Evolutionary conservation across 2,329 filamentous ascomycete species (phyloP), one percentile per base, ranked within the genome.

Genomic region (Aspergillus sergii): DNA sequence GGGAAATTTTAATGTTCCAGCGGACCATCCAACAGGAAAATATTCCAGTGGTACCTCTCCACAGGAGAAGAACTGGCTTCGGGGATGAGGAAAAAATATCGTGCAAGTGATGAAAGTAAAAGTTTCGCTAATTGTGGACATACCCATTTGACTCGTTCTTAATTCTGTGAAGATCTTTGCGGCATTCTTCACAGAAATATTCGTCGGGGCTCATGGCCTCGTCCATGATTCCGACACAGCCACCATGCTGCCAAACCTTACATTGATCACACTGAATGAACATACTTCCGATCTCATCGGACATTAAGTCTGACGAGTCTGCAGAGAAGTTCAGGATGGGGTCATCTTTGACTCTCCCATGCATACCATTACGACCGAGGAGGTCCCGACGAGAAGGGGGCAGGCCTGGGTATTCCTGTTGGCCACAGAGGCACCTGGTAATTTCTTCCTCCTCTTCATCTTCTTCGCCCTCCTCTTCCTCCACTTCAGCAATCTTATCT

Each of bases 181-280:
- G 89, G 80, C 95, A 99, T 78, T 93, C 87, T 81, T 99, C 95
- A 80, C 95, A 99, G 76, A 95, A 99, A 82, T 99, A 99, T 78
- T 98, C 94, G 60, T 98, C 94, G 11, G 95, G 95, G 68, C 92
- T 94, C 76, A 91, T 90, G 70, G 92, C 90, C 79, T 97, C 94
- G 70, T 95, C 95, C 82, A 96, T 93, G 73, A 99, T 97, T 64
- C 95, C 94, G 64, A 99, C 94, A 75, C 95, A 99, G 64, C 94
- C 94, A 72, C 95, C 95, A 77, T 99, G 95, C 78, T 99, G 95
- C 95, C 94, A 99, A 67, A 98, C 95, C 77, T 96, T 96, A 84
- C 95, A 99, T 68, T 92, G 85, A 80, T 98, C 95, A 85, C 95
- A 99, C 82, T 98, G 94, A 69, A 99, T 94, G 80, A 97, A 99